Percentiles rank a stretch among this genome's conserved stretches.
Conservation (phyloP, 177 flowering plant species). For the Vitis hybrid region DNA sequence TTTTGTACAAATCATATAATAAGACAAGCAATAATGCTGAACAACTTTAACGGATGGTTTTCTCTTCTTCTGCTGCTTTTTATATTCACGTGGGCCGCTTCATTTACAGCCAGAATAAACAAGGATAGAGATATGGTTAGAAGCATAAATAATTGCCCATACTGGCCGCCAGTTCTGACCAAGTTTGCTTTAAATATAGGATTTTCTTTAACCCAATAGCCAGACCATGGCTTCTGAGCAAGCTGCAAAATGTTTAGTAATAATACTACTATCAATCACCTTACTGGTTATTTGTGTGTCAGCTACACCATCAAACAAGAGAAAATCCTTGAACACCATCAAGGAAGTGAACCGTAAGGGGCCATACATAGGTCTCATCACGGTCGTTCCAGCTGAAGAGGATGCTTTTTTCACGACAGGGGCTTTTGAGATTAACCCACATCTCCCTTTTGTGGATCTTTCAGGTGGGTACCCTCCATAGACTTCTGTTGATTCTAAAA, state of each 20-base stretch:
- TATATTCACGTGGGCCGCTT: too few relatives aligned
- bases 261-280: not conserved
- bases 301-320: not conserved
- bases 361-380: conserved; percentile 30
- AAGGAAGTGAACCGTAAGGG: conserved; percentile 20
- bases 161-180: not conserved
- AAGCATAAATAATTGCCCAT: not conserved
- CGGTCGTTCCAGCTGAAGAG: conserved; percentile 30
- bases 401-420: conserved; percentile 24
- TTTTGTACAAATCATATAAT: too few relatives aligned
- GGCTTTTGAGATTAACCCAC: conserved; percentile 21
- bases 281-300: not conserved
- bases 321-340: not conserved
- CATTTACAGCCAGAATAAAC: too few relatives aligned
- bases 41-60: too few relatives aligned
- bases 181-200: not conserved
- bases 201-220: not conserved
- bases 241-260: not conserved
- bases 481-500: not conserved
- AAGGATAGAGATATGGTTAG: too few relatives aligned
- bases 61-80: too few relatives aligned
- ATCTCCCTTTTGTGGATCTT: conserved; percentile 28
- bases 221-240: conserved; percentile 8
- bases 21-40: too few relatives aligned
- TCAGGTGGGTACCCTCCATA: conserved; percentile 14